Conservation (phyloP, 2,329 filamentous ascomycete species). For the Epichloe brachyelytri region DNA sequence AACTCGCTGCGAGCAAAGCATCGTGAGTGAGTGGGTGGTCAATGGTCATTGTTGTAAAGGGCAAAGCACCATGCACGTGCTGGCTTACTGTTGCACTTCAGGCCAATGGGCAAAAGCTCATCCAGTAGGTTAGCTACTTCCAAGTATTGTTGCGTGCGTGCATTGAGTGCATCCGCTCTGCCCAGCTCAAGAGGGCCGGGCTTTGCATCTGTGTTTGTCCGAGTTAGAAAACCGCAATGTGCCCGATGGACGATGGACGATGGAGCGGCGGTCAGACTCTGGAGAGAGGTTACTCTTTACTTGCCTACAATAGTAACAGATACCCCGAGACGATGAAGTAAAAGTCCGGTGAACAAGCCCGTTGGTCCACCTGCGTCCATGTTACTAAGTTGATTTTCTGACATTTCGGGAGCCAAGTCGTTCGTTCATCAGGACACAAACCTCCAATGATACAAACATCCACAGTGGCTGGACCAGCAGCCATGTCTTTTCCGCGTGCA, state of each 20-base stretch:
- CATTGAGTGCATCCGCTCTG: slow-evolving; percentile 35
- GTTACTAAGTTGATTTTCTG: not conserved
- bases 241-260: no score
- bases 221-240: not conserved
- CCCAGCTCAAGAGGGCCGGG: slow-evolving; percentile 26
- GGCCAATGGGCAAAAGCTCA: slow-evolving; percentile 26
- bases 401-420: no score
- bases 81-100: slow-evolving; percentile 36
- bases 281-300: slow-evolving; percentile 10
- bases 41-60: no score
- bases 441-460: slow-evolving; percentile 27
- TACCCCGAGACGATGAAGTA: slow-evolving; percentile 28
- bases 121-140: slow-evolving; percentile 30
- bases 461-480: slow-evolving; percentile 8
- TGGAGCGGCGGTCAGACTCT: not conserved
- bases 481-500: slow-evolving; percentile 5
- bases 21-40: no score
- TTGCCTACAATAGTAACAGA: slow-evolving; percentile 27
- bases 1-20: slow-evolving; percentile 21
- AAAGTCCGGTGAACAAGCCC: slow-evolving; percentile 30
- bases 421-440: slow-evolving; percentile 7
- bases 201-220: slow-evolving; percentile 22
- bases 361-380: slow-evolving; percentile 26
- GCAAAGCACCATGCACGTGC: not conserved
- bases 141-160: slow-evolving; percentile 34